Evolutionary conservation across 225 moss, liverwort and hornwort genomes (phyloP), one percentile per base, ranked within the genome.

Genomic region (Neckera pumila): DNA sequence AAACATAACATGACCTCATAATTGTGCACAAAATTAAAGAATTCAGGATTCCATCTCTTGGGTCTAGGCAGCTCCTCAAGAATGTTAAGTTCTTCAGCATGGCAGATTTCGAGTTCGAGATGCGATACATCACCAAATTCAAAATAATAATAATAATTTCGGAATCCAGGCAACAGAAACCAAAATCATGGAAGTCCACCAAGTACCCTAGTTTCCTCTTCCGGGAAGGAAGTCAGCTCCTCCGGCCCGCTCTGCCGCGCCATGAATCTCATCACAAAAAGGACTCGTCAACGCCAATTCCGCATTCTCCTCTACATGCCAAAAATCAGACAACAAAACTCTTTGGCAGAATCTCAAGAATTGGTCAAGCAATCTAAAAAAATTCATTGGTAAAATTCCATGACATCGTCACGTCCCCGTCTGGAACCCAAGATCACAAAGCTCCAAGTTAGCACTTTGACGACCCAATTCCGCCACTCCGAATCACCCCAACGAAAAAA

Each of bases 181-280:
- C 38, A 45, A 49, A 54, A 33, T 33, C n/a, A 31, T 13, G 66
- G 40, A 22, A 73, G 56, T 72, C 47, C 31, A 56, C 33, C 14
- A 61, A 38, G 38, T 91, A 97, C 95, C 93, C 82, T 92, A 33
- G 90, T 92, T 89, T 91, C 84, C 89, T 95, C 95, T 76, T 97
- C 93, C 38, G 61, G 81, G 47, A 89, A 79, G 43, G 95, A 89
- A 64, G 87, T 70, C 22, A 89, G 77, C 83, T 95, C 95, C 61
- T 93, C 95, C 64, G 85, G 71, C 53, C 86, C 89, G 65, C 77
- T 91, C 54, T 85, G 90, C 49, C 61, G 79, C 27, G 56, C 80
- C 81, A 92, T 90, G 81, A 93, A 89, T 75, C 93, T 94, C 86
- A 90, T 97, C 65, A 90, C 83, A 54, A 63, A 76, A 71, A 34